These are phyloP conservation scores for Pichia ethanolica DNA, from an alignment of 805 yeast genomes.

Conservation along the genomic window DNA sequence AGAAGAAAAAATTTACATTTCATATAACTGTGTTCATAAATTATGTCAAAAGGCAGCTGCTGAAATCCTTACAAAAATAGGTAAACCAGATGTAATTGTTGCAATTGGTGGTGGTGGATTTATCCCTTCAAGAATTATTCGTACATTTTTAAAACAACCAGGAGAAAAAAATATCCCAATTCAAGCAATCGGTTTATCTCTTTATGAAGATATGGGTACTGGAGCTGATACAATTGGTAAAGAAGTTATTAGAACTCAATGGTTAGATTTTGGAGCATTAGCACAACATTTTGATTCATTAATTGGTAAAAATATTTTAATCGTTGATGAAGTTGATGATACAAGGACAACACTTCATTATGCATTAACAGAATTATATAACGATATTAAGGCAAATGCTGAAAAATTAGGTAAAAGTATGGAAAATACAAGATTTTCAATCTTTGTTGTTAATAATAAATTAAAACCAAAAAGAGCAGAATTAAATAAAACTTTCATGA, in stretches of 20 bases:
- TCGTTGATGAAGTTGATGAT: slow-evolving; percentile 89
- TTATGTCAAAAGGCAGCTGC: slow-evolving; percentile 51
- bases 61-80: slow-evolving; percentile 22
- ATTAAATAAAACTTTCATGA: slow-evolving; percentile 55
- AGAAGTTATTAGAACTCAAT: slow-evolving; percentile 82
- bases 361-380: slow-evolving; percentile 68
- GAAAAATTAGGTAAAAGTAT: slow-evolving; percentile 47
- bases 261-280: slow-evolving; percentile 77
- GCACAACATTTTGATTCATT: slow-evolving; percentile 64
- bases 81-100: slow-evolving; percentile 45
- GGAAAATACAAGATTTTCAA: slow-evolving; percentile 59
- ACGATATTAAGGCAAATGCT: slow-evolving; percentile 57
- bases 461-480: slow-evolving; percentile 74
- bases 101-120: slow-evolving; percentile 74
- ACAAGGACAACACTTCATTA: slow-evolving; percentile 86
- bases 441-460: slow-evolving; percentile 81
- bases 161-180: slow-evolving; percentile 63
- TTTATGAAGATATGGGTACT: slow-evolving; percentile 51
- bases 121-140: slow-evolving; percentile 59
- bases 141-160: slow-evolving; percentile 51
- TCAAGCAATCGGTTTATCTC: slow-evolving; percentile 61
- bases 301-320: slow-evolving; percentile 72
- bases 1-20: slow-evolving; percentile 48
- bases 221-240: slow-evolving; percentile 54
- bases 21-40: slow-evolving; percentile 78